Evolutionary conservation across 805 yeast species (phyloP).

Genomic region (Sporopachydermia lactativora): DNA sequence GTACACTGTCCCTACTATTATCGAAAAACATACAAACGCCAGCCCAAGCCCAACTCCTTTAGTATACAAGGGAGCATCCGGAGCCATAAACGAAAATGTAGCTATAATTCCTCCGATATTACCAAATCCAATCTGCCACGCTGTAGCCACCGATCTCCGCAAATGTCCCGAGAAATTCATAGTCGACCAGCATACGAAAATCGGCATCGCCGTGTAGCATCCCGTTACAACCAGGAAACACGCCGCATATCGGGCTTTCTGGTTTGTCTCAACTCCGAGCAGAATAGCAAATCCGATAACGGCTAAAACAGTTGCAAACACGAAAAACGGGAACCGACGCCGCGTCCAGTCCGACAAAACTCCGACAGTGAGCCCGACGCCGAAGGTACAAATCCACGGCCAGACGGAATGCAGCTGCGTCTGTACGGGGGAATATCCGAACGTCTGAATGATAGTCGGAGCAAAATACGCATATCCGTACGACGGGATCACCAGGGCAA

Average conservation of each 20-base stretch:
- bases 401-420: conserved; percentile 72
- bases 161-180: conserved; percentile 36
- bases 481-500: conserved; percentile 40
- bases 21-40: conserved; percentile 24
- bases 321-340: conserved; percentile 19
- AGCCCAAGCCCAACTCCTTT: conserved; percentile 32
- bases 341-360: conserved; percentile 41
- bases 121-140: conserved; percentile 39
- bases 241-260: conserved; percentile 31
- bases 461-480: conserved; percentile 49
- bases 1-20: conserved; percentile 17
- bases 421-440: conserved; percentile 50
- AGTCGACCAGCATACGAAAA: conserved; percentile 36
- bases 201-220: conserved; percentile 36
- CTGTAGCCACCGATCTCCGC: conserved; percentile 32
- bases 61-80: conserved; percentile 32
- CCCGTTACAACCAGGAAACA: conserved; percentile 37
- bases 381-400: conserved; percentile 74
- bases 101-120: conserved; percentile 43
- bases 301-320: conserved; percentile 21
- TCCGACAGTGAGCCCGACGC: conserved; percentile 48
- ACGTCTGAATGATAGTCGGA: conserved; percentile 37
- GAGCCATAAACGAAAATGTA: conserved; percentile 31
- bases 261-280: conserved; percentile 23
- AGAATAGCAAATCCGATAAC: conserved; percentile 44